Evolutionary conservation across 495 filamentous ascomycete species (phyloP).

Genomic region (Aspergillus leporis): DNA sequence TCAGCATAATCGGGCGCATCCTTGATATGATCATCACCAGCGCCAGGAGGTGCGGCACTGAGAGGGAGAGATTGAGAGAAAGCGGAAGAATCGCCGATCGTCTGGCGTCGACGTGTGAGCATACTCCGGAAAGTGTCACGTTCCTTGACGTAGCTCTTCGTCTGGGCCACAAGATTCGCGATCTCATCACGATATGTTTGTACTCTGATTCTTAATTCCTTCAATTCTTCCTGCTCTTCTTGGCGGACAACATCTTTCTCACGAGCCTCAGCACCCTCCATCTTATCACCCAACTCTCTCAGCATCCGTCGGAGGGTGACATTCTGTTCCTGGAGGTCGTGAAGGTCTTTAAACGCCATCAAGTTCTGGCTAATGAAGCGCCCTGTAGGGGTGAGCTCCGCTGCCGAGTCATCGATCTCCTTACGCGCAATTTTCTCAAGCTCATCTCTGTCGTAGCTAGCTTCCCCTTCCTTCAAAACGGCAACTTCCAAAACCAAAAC

Average conservation of each 20-base stretch:
- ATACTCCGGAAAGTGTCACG: slow-evolving; percentile 96
- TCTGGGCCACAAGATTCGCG: slow-evolving; percentile 70
- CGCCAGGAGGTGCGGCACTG: slow-evolving; percentile 43
- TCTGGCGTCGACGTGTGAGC: slow-evolving; percentile 72
- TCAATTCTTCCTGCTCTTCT: slow-evolving; percentile 70
- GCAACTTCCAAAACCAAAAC: slow-evolving; percentile 82
- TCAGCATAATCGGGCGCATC: slow-evolving; percentile 63
- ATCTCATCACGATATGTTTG: slow-evolving; percentile 71
- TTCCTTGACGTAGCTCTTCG: slow-evolving; percentile 91
- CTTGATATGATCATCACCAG: slow-evolving; percentile 38
- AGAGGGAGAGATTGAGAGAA: slow-evolving; percentile 65
- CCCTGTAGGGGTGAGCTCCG: slow-evolving; percentile 73
- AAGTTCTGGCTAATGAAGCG: slow-evolving; percentile 83
- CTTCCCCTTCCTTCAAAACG: slow-evolving; percentile 73
- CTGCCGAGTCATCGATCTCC: slow-evolving; percentile 56
- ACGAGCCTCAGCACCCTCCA: slow-evolving; percentile 86
- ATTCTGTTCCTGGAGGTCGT: slow-evolving; percentile 88
- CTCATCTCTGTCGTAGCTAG: slow-evolving; percentile 65
- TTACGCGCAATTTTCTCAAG: slow-evolving; percentile 72
- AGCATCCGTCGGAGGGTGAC: slow-evolving; percentile 76
- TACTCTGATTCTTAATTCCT: slow-evolving; percentile 63
- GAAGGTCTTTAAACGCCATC: slow-evolving; percentile 77
- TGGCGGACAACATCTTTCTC: slow-evolving; percentile 67
- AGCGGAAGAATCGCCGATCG: slow-evolving; percentile 58
- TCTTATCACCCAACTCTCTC: slow-evolving; percentile 78